Conservation (phyloP, 2,329 filamentous ascomycete species). For the Plectosphaerella plurivora region DNA sequence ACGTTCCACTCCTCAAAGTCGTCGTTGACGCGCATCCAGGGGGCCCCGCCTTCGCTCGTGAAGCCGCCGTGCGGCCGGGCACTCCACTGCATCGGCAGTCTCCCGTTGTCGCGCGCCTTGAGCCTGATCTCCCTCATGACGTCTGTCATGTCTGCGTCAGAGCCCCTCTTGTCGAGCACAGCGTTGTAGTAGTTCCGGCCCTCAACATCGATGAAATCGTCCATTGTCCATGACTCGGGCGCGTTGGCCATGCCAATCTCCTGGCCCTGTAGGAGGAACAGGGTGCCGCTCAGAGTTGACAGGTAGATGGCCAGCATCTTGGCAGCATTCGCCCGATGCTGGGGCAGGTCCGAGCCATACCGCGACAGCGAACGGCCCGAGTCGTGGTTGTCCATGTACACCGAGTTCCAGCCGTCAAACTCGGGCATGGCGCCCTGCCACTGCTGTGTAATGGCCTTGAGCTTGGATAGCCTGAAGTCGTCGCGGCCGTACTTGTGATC, state of each 20-base stretch:
- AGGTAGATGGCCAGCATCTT: slow-evolving; percentile 43
- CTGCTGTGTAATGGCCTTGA: slow-evolving; percentile 27
- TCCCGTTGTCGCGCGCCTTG: slow-evolving; percentile 20
- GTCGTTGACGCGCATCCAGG: slow-evolving; percentile 22
- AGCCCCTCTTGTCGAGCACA: slow-evolving; percentile 12
- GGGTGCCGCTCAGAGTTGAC: slow-evolving; percentile 33
- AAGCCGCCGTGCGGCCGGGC: slow-evolving; percentile 41
- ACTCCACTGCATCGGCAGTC: slow-evolving; percentile 43
- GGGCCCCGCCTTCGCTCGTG: slow-evolving; percentile 1
- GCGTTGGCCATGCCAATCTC: slow-evolving; percentile 47
- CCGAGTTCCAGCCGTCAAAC: slow-evolving; percentile 41
- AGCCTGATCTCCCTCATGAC: slow-evolving; percentile 34
- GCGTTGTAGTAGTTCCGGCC: slow-evolving; percentile 31
- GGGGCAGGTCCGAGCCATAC: slow-evolving; percentile 34
- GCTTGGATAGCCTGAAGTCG: slow-evolving; percentile 26
- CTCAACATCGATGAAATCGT: slow-evolving; percentile 39
- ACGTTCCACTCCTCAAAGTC: slow-evolving; percentile 16
- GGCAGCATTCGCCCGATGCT: slow-evolving; percentile 30
- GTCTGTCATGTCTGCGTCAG: slow-evolving; percentile 21
- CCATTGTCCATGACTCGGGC: slow-evolving; percentile 34
- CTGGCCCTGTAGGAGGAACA: slow-evolving; percentile 47
- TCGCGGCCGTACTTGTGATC: slow-evolving; percentile 33
- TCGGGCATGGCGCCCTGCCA: slow-evolving; percentile 32
- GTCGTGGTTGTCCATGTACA: slow-evolving; percentile 54
- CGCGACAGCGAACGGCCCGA: slow-evolving; percentile 46